Percentiles rank a stretch among this genome's conserved stretches.
These are phyloP conservation scores for Nectriaceae sp. DNA, from an alignment of 2,329 filamentous ascomycete genomes.

Conservation along the genomic window DNA sequence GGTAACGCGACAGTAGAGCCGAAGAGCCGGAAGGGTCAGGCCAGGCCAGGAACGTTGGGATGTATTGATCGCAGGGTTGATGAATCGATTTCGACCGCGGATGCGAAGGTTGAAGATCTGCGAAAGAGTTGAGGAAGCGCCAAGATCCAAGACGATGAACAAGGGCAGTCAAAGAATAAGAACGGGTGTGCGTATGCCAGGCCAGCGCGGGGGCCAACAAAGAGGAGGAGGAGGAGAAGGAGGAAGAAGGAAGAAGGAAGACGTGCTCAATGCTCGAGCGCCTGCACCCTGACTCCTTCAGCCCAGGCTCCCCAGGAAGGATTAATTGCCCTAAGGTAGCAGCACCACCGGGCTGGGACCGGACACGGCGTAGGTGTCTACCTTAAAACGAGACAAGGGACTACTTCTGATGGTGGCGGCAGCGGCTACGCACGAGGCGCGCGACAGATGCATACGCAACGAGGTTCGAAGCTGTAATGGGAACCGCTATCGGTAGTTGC, in stretches of 20 bases:
- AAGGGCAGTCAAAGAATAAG: not conserved
- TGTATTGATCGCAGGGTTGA: not conserved
- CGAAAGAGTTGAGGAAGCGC: not conserved
- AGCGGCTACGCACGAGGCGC: not conserved
- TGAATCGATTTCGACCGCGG: not conserved
- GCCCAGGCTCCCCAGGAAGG: not conserved
- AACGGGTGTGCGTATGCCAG: not conserved
- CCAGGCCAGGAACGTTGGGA: constrained; percentile 8
- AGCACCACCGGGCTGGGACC: not conserved
- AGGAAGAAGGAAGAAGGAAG: not conserved
- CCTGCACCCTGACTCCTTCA: not conserved
- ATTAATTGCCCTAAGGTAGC: not conserved
- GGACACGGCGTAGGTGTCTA: too few relatives aligned
- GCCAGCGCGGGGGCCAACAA: not conserved
- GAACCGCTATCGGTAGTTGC: not conserved
- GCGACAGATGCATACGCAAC: not conserved
- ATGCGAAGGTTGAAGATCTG: not conserved
- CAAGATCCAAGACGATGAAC: not conserved
- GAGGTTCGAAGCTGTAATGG: not conserved
- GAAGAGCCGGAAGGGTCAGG: constrained; percentile 19
- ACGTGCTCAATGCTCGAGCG: not conserved
- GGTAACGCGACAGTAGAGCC: constrained; percentile 19
- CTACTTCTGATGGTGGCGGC: not conserved
- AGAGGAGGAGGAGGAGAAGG: not conserved
- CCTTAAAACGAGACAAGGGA: too few relatives aligned